Base-by-base conservation (phyloP, 257 asterid species). In the Plantago elongata region DNA sequence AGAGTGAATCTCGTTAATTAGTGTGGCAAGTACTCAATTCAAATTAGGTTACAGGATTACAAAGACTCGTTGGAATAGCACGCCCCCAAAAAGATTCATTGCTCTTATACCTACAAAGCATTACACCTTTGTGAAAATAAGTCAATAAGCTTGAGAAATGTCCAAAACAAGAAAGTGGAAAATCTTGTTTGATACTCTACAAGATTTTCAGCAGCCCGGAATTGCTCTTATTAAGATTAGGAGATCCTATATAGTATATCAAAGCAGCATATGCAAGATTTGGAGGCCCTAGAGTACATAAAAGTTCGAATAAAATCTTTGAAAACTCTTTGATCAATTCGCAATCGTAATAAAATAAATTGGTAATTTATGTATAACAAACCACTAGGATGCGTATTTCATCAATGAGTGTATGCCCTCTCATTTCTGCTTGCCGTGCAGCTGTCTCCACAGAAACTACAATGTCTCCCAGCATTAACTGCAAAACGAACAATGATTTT, bases 371-470 rank as follows among this genome's bases (percentile, higher is more conserved):
- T 29, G 30, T 54, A 58, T 45, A 62, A 84, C 94, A 70, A 66
- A 93, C 99, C 96, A 87, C 56, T 45, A 93, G 87, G 75, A 93
- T 83, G 68, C 96, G 96, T 61, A 93, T 89, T 85, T 93, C 99
- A 63, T 93, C 99, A 62, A 89, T 83, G 70, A 93, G 85, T 34
- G 83, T 76, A 72, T 93, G 97, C 11, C 89, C 97, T 78, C 97
- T 84, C 84, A 85, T 96, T 77, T 77, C 81, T 58, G 99, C 99
- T 71, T 93, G 99, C 45, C 90, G 81, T 45, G 97, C 89, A 72
- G 99, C 99, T 64, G 99, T 89, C 87, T 93, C 99, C 45, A 83
- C 92, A 63, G 99, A 93, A 74, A 93, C 82, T 67, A 89, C 94
- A 14, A 93, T 82, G 76, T 93, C 97, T 1, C 99, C 99, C 74